Base-by-base conservation (phyloP, 2,329 filamentous ascomycete species). In the Sporothrix dimorphospora region DNA sequence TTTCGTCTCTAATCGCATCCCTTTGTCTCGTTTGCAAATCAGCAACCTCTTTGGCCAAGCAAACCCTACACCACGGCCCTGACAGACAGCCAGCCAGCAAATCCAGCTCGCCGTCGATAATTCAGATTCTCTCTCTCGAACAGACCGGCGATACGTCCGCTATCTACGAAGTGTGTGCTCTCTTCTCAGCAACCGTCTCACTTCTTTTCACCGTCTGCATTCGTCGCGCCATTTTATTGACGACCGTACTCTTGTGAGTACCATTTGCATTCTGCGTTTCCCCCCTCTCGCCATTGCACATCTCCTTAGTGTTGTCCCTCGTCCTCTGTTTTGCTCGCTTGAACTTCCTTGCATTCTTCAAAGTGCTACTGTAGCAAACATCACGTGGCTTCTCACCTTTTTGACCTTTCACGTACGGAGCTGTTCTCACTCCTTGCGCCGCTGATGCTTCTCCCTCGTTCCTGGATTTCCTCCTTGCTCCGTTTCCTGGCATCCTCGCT, bases 141-240 rank as follows among this genome's bases (percentile, higher is more conserved):
- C 63, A 16, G 12, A 45, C 63, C 63, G 1, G 24, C 14, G 19
- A 42, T 14, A 45, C 57, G 57, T 3, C 21, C 38, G 8, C 59
- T 9, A 9, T 45, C 59, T 9, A 65, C 59, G 21, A 65, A 16
- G 38, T n/a, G 59, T 65, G 27, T 65, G 59, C 59, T n/a, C 21
- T 24, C 38, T 65, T 45, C 59, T 65, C 59, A 65, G 59, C 59
- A 42, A 45, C 21, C n/a, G 59, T 45, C 63, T 66, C 63, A 66
- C 24, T 49, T 47, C 57, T 19, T 49, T 8, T 45, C 14, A 6
- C 61, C 19, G 59, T 45, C 38, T 65, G 59, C 59, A 27, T 65
- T 49, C 27, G 65, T 51, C 65, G 27, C 65, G 63, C 27, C 45
- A 12, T 51, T 67, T 67, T 51, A 14, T 30, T 34, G 45, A 47